Base-by-base conservation (phyloP, 2,329 filamentous ascomycete genomes). In the Alternaria alternata region DNA sequence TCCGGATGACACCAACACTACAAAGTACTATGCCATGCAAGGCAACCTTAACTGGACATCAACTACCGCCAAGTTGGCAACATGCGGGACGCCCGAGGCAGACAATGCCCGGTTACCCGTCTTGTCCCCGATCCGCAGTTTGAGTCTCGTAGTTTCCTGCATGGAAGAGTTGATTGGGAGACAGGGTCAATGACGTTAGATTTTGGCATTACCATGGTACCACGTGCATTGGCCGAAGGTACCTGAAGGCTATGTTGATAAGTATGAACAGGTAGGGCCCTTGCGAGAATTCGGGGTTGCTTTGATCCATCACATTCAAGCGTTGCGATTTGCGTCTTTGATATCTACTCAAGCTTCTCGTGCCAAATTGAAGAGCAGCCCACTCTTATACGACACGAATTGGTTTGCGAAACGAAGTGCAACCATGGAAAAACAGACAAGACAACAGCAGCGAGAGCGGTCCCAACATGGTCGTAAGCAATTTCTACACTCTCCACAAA, bases 41-140 rank as follows among this genome's bases (percentile, higher is more conserved):
- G 59, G 60, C 32, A 63, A 63, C 49, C 46, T 53, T 57, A 57
- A 48, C 5, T 60, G 59, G 62, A 62, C 51, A 64, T 64, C 59
- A 58, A 51, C 32, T 14, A 18, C 48, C 46, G 59, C 44, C 56
- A 60, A 60, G 51, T 30, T 48, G 51, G 44, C 49, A 24, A 39
- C 14, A 51, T 32, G 48, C 52, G 18, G 16, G 36, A 32, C 53
- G 59, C 34, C 43, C 57, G 34, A 57, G 57, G 56, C 62, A 63
- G 58, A 54, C 56, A 26, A 44, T 49, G 41, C 34, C 59, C 49
- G 46, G 46, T 53, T 58, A 59, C 46, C 60, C 49, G 57, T 55
- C 42, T 54, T 54, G 52, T 52, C 36, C 28, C 41, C 46, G 55
- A 41, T 57, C 32, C 54, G 24, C 41, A 24, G 16, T 51, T 47